Base-by-base conservation (phyloP, 2,329 filamentous ascomycete genomes). In the Verticillium albo-atrum region DNA sequence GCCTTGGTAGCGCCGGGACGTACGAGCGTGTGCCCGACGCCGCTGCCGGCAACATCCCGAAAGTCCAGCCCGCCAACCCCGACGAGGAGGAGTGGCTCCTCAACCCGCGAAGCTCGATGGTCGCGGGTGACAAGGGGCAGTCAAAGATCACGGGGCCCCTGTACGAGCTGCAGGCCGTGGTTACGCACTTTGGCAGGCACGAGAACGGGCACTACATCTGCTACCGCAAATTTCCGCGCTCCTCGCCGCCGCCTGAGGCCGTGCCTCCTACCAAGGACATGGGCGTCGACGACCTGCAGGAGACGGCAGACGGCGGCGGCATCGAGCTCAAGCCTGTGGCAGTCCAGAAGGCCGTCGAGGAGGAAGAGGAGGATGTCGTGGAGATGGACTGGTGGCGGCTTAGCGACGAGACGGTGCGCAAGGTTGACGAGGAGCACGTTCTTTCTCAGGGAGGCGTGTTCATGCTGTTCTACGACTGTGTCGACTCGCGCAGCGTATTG, bases 201-300 rank as follows among this genome's bases (percentile, higher is more conserved):
- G 92, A 97, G 63, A 97, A 96, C 67, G 95, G 95, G 0, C 95
- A 99, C 75, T 98, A 99, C 67, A 87, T 97, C 42, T 96, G 92
- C 71, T 97, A 95, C 72, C 84, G 91, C 56, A 90, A 89, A 68
- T 88, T 91, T 68, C 80, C 84, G 17, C 68, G 69, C 10, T 60
- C 63, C 32, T 65, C 60, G 56, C 35, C 66, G 42, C 30, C 61
- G 58, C 3, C 26, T n/a, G 34, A 52, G n/a, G n/a, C 25, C 20
- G 59, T 63, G 20, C 61, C 60, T 6, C 61, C 60, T 6, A 66
- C 70, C 14, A 57, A 55, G 10, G 63, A 60, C 14, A 52, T 63
- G 25, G 66, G 66, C 35, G 51, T 50, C n/a, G 60, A 55, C 12
- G 54, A 42, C 27, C 56, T 34, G 30, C 37, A 60, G n/a, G 51